Percentiles rank a stretch among this genome's conserved stretches.
phyloP scores from a whole-genome alignment of 345 rosid genomes.

The Capsella bursapastoris region DNA sequence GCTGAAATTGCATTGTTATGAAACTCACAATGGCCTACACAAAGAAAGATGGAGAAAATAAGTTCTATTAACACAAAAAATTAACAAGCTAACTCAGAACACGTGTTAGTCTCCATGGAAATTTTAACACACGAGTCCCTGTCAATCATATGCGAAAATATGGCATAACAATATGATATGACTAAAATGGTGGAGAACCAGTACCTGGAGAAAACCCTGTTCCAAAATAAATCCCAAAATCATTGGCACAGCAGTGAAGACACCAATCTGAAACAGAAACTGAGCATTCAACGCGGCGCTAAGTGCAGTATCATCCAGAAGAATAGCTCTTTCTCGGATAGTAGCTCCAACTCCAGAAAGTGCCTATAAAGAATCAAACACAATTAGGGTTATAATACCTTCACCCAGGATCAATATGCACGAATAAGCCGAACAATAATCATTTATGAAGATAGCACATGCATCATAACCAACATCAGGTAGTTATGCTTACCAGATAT shows the following conservation, averaged over 20 bases:
- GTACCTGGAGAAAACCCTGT: conserved; percentile 49
- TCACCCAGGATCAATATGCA: conserved; percentile 24
- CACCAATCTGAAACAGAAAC: conserved; percentile 95
- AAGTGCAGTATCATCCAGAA: conserved; percentile 68
- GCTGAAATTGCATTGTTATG: conserved; percentile 93
- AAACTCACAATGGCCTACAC: conserved; percentile 91
- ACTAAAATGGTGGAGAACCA: conserved; percentile 20
- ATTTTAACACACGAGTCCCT: conserved; percentile 12
- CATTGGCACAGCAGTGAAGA: conserved; percentile 97
- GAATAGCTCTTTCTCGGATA: conserved; percentile 60
- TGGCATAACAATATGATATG: conserved; percentile 14
- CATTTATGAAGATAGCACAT: conserved; percentile 26
- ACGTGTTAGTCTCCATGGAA: conserved; percentile 15
- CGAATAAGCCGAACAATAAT: background rate
- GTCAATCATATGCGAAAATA: conserved; percentile 23
- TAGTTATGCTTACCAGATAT: conserved; percentile 73
- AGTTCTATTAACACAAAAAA: background rate
- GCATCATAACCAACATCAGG: conserved; percentile 27
- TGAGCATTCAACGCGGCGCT: conserved; percentile 88
- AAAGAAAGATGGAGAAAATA: conserved; percentile 19
- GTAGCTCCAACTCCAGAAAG: conserved; percentile 92
- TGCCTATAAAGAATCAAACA: conserved; percentile 59
- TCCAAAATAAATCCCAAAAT: conserved; percentile 65
- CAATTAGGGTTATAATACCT: conserved; percentile 20
- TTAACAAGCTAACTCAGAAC: no score